Base-by-base conservation (phyloP, 2,329 filamentous ascomycete genomes). In the Colletotrichum zoysiae region DNA sequence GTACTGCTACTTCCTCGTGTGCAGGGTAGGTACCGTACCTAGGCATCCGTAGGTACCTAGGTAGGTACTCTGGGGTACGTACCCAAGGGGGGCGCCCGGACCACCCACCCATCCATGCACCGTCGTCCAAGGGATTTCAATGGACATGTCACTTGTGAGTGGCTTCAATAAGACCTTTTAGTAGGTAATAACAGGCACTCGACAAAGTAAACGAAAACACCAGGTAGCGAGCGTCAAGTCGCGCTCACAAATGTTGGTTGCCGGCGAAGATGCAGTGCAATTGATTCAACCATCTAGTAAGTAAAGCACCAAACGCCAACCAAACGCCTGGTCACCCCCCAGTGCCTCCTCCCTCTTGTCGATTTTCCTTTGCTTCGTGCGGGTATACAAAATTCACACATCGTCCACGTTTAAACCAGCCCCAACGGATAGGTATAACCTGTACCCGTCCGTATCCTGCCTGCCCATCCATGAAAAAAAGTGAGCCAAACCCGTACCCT, bases 341-440 rank as follows among this genome's bases (percentile, higher is more conserved):
- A 2, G 20, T 46, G 30, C n/a, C 20, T 40, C n/a, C 20, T 26
- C 6, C 14, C 40, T 16, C 18, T 20, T 20, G 14, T 9, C 5
- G 5, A 2, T 42, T 48, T 2, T 40, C 16, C 35, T 38, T 16
- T 42, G 60, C 46, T 20, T n/a, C 48, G 46, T 62, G 69, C 59
- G 69, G 69, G 69, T 71, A 69, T 71, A 69, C 57, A 48, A 56
- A 44, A 51, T 33, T 48, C 53, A 69, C 60, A 55, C 30, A 60
- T 56, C 38, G 65, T 60, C 48, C 59, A 56, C 46, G 20, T 38
- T 6, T 3, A 38, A 48, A 48, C n/a, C 68, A 56, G 30, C 40
- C 51, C 8, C 44, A 9, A 16, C 23, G 30, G 30, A 30, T 30
- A 30, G 30, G 30, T 30, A 30, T 30, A 30, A 30, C 30, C 30